phyloP scores from a whole-genome alignment of 305 asterid species.

The Fraxinus paxiana region DNA sequence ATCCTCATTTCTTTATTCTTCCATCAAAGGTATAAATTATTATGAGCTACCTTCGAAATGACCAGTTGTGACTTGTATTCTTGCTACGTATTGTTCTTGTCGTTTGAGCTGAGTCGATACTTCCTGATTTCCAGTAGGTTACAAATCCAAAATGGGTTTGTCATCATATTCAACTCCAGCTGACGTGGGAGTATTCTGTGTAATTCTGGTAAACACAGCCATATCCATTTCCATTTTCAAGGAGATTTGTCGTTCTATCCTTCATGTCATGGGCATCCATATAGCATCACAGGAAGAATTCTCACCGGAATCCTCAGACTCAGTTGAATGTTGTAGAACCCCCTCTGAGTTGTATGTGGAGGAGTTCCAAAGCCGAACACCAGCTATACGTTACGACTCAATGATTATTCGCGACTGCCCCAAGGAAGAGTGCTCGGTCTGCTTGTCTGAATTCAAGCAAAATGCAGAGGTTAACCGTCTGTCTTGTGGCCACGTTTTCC shows the following conservation, averaged over 20 bases:
- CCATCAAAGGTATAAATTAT: neutral
- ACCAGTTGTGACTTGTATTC: neutral
- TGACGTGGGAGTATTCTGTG: conserved; percentile 81
- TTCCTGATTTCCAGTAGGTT: conserved; percentile 30
- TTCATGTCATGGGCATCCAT: conserved; percentile 65
- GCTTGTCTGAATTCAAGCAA: conserved; percentile 66
- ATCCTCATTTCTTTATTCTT: neutral
- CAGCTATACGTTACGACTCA: conserved; percentile 58
- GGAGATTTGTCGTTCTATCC: conserved; percentile 68
- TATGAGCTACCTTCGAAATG: neutral
- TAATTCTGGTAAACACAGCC: conserved; percentile 77
- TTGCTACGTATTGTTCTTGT: neutral
- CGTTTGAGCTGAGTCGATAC: conserved; percentile 17
- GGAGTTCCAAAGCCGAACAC: conserved; percentile 66
- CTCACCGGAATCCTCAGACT: conserved; percentile 45
- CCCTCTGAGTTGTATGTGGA: conserved; percentile 74
- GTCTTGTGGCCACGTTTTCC: conserved; percentile 88
- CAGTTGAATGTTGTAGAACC: conserved; percentile 35
- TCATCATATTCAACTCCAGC: conserved; percentile 79
- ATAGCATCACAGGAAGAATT: conserved; percentile 69
- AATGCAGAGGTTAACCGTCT: conserved; percentile 68
- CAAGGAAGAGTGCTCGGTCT: conserved; percentile 73
- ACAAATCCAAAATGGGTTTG: conserved; percentile 52
- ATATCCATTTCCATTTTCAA: conserved; percentile 78
- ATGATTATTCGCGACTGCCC: conserved; percentile 29